Base-by-base conservation (phyloP, 2,329 filamentous ascomycete species). In the Didymella exigua region DNA sequence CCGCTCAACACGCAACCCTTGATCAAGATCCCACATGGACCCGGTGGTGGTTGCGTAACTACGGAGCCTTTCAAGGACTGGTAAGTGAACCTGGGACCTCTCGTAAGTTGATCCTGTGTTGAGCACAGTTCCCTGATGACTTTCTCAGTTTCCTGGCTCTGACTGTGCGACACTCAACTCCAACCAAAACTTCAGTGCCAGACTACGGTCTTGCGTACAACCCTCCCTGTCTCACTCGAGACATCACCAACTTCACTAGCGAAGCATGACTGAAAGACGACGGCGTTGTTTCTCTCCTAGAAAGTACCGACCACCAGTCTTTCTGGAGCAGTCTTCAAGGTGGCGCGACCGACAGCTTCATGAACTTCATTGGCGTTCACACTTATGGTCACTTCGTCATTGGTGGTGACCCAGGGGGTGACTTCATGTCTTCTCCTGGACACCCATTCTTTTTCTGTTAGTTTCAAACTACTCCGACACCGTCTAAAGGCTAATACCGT, bases 31-130 rank as follows among this genome's bases (percentile, higher is more conserved):
- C 82, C 79, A 0, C 78, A 78, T 0, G 84, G 82, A 18, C 73
- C 78, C 0, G 84, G 84, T 10, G 84, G 84, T 26, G 84, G 84
- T 2, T 86, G 83, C 64, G 78, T 86, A 5, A 72, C 66, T 7
- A 75, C 44, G 21, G 83, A 83, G 0, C 83, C 82, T 0, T 84
- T 85, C 72, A 78, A 71, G 41, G 62, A 68, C 38, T 67, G 69
- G 64, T 60, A 56, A 14, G 63, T 73, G 3, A 73, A 73, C 37
- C 61, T 73, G 19, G 70, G 71, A 59, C 70, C 66, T 23, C 41
- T 51, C n/a, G 34, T 37, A 6, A 13, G 34, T 23, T 34, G 2
- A 4, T 9, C 4, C 16, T 14, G 31, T 11, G 4, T 34, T 34
- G 8, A 3, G 18, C 16, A 8, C 9, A 8, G 31, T 16, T 10